These are phyloP conservation scores for Rhodosporidiobolus sp. DNA, from an alignment of 768 basidiomycete species.

Conservation along the genomic window DNA sequence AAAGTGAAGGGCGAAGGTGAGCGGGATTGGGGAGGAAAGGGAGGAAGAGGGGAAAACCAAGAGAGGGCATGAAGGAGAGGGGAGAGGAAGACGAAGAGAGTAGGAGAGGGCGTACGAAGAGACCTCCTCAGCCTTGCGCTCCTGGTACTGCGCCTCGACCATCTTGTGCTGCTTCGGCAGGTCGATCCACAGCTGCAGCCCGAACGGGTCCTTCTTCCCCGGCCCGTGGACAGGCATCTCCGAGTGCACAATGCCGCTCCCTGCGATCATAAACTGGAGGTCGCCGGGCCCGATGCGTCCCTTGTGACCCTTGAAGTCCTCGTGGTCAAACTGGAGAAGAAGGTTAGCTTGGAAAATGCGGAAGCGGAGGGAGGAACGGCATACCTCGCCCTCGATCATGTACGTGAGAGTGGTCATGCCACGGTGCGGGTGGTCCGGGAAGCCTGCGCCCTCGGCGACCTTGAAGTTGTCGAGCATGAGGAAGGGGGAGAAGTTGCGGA, in stretches of 20 bases:
- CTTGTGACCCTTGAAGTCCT: slow-evolving; percentile 84
- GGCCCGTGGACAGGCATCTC: slow-evolving; percentile 75
- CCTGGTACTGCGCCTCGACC: slow-evolving; percentile 77
- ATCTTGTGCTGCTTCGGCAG: slow-evolving; percentile 65
- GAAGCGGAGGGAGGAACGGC: neutral
- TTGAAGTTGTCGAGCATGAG: slow-evolving; percentile 67
- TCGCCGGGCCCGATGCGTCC: slow-evolving; percentile 56
- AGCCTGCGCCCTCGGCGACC: slow-evolving; percentile 62
- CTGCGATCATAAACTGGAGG: slow-evolving; percentile 67
- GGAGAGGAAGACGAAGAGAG: no score
- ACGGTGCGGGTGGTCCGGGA: slow-evolving; percentile 47
- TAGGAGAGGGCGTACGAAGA: slow-evolving; percentile 10
- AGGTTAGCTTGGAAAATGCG: neutral
- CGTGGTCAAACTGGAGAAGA: slow-evolving; percentile 61
- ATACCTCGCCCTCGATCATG: slow-evolving; percentile 63
- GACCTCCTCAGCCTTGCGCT: slow-evolving; percentile 62
- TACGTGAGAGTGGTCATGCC: slow-evolving; percentile 66
- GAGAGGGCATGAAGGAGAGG: no score
- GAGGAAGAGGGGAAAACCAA: neutral
- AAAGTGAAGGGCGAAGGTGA: neutral
- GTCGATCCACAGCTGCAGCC: slow-evolving; percentile 68
- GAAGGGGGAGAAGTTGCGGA: slow-evolving; percentile 85
- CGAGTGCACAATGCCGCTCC: slow-evolving; percentile 29
- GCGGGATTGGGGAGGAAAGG: neutral
- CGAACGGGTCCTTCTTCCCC: slow-evolving; percentile 68